These are phyloP conservation scores for Pythium plurisporium DNA, from an alignment of 352 stramenopile species.

Conservation along the genomic window DNA sequence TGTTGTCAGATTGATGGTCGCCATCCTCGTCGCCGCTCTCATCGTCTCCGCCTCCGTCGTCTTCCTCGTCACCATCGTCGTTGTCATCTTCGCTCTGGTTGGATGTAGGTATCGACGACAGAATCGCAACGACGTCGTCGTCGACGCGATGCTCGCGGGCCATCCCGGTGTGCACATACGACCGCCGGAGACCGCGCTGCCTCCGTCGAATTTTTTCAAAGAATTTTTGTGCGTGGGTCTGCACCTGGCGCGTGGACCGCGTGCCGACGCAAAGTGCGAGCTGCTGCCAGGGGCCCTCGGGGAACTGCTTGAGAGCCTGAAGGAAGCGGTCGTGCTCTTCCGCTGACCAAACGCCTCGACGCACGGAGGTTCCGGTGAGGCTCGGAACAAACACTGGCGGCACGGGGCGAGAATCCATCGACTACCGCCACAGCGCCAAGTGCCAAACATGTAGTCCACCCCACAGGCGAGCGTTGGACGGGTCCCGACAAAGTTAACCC, in stretches of 20 bases:
- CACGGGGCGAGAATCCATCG: slow-evolving; percentile 13
- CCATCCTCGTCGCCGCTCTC: background rate
- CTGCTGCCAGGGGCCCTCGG: slow-evolving; percentile 18
- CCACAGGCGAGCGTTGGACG: too few relatives aligned
- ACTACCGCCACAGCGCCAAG: too few relatives aligned
- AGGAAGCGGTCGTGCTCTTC: slow-evolving; percentile 33
- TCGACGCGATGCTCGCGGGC: slow-evolving; percentile 21
- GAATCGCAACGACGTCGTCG: slow-evolving; percentile 16
- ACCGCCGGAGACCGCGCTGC: slow-evolving; percentile 15
- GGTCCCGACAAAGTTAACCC: too few relatives aligned
- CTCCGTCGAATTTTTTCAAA: slow-evolving; percentile 22
- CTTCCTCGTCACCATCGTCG: background rate
- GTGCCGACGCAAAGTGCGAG: slow-evolving; percentile 20
- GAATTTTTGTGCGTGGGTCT: slow-evolving; percentile 27
- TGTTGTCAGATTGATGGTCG: too few relatives aligned
- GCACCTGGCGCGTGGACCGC: slow-evolving; percentile 20
- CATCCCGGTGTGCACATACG: slow-evolving; percentile 2
- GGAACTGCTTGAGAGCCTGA: slow-evolving; percentile 23
- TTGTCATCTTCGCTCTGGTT: background rate
- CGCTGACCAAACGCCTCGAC: slow-evolving; percentile 20
- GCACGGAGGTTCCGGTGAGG: background rate
- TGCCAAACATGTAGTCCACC: too few relatives aligned
- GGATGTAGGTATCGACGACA: slow-evolving; percentile 1
- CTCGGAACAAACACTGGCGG: slow-evolving; percentile 1
- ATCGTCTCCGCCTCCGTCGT: background rate